A percentile compares a stretch with the other conserved stretches of the same genome.
Evolutionary conservation across 1,139 yeast genomes (phyloP).

Genomic region (Geotrichum carabidarum): DNA sequence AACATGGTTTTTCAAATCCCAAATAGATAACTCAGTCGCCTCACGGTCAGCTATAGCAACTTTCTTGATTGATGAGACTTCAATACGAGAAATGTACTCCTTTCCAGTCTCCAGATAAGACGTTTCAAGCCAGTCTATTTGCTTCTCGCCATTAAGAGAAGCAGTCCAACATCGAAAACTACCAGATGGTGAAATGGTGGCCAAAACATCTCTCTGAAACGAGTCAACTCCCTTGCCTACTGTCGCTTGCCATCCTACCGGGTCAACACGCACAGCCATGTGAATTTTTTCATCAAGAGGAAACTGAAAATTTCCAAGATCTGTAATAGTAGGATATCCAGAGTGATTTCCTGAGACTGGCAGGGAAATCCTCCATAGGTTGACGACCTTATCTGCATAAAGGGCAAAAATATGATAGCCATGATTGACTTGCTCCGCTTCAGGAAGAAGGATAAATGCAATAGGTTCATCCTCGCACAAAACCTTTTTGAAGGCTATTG

Average conservation of each 20-base stretch:
- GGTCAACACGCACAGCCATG: slow-evolving; percentile 59
- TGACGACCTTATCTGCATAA: slow-evolving; percentile 32
- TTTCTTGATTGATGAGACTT: slow-evolving; percentile 71
- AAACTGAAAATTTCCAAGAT: slow-evolving; percentile 22
- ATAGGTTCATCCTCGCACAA: slow-evolving; percentile 33
- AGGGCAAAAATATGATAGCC: slow-evolving; percentile 46
- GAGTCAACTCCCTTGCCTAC: slow-evolving; percentile 38
- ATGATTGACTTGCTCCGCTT: slow-evolving; percentile 34
- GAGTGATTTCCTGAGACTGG: slow-evolving; percentile 6
- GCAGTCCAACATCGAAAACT: slow-evolving; percentile 50
- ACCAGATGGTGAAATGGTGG: slow-evolving; percentile 56
- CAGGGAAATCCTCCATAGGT: slow-evolving; percentile 17
- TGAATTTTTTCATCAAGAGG: slow-evolving; percentile 36
- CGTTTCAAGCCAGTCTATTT: slow-evolving; percentile 49
- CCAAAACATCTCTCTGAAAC: slow-evolving; percentile 49
- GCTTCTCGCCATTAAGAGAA: slow-evolving; percentile 28
- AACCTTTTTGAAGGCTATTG: slow-evolving; percentile 24
- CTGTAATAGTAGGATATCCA: slow-evolving; percentile 5
- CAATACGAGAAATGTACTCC: slow-evolving; percentile 47
- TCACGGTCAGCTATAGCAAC: slow-evolving; percentile 61
- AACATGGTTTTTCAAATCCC: slow-evolving; percentile 69
- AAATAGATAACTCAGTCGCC: slow-evolving; percentile 54
- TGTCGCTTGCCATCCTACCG: slow-evolving; percentile 50
- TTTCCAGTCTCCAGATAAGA: slow-evolving; percentile 53
- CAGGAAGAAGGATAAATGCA: slow-evolving; percentile 48